Percentiles rank a stretch among this genome's conserved stretches.
These are phyloP conservation scores for Earliella scabrosa DNA, from an alignment of 1,284 basidiomycete genomes.

Conservation along the genomic window DNA sequence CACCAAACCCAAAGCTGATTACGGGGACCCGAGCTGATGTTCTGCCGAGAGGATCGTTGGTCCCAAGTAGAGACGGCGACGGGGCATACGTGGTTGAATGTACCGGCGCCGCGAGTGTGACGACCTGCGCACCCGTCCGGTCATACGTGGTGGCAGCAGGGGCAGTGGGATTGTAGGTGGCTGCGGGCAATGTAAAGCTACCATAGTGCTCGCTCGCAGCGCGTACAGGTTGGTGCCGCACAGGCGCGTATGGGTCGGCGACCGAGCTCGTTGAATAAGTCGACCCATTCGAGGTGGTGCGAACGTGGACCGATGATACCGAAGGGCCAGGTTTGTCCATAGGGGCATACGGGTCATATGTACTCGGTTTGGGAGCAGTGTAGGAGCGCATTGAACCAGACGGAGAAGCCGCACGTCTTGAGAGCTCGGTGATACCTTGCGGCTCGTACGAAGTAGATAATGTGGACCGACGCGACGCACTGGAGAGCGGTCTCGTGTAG, in stretches of 20 bases:
- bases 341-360: constrained; percentile 32
- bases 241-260: constrained; percentile 48
- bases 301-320: constrained; percentile 33
- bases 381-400: constrained; percentile 31
- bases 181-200: constrained; percentile 18
- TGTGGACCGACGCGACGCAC: constrained; percentile 22
- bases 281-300: constrained; percentile 58
- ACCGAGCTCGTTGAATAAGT: constrained; percentile 43
- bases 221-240: constrained; percentile 29
- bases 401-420: constrained; percentile 29
- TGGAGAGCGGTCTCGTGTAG: constrained; percentile 17
- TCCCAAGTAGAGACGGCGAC: constrained; percentile 76
- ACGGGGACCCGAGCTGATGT: constrained; percentile 77
- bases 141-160: constrained; percentile 18
- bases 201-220: constrained; percentile 27
- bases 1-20: constrained; percentile 89
- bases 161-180: constrained; percentile 2
- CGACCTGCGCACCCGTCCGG: constrained; percentile 42
- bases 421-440: constrained; percentile 6
- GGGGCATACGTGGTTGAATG: constrained; percentile 69
- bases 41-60: constrained; percentile 84
- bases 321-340: constrained; percentile 10
- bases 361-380: constrained; percentile 9
- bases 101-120: constrained; percentile 45
- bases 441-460: constrained; percentile 21